Evolutionary conservation across 1,284 basidiomycete genomes (phyloP).

Genomic region (Anthracocystis setariae): DNA sequence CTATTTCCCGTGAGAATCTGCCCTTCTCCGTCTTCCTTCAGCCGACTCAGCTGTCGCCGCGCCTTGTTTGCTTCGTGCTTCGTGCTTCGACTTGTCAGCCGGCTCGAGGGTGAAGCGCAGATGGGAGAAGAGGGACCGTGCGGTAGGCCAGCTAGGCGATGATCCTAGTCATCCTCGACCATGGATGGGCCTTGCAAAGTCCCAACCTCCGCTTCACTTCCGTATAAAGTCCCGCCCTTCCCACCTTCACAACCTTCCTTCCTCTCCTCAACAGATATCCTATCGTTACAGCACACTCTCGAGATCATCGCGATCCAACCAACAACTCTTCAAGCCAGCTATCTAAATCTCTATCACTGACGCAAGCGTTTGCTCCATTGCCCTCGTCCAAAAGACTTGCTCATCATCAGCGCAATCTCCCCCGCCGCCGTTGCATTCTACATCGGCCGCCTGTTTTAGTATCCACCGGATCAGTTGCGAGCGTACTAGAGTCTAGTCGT

Average conservation of each 20-base stretch:
- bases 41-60: no score
- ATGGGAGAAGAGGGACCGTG: constrained; percentile 1
- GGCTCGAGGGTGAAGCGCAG: no score
- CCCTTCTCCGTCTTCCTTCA: not conserved
- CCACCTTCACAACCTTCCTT: constrained; percentile 5
- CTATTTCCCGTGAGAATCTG: not conserved
- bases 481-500: constrained; percentile 40
- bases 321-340: constrained; percentile 19
- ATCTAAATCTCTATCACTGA: constrained; percentile 28
- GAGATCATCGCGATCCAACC: constrained; percentile 22
- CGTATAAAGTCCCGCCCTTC: constrained; percentile 30
- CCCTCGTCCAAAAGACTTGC: constrained; percentile 13
- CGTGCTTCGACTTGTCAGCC: no score
- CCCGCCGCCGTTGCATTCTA: constrained; percentile 25
- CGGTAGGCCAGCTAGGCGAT: not conserved
- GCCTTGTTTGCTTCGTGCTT: no score
- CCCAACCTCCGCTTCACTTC: constrained; percentile 8
- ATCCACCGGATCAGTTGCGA: constrained; percentile 25
- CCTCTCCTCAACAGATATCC: constrained; percentile 23
- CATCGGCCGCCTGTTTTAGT: constrained; percentile 31
- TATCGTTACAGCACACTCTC: constrained; percentile 22
- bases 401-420: constrained; percentile 23
- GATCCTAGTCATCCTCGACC: constrained; percentile 16
- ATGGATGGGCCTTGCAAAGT: not conserved
- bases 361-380: constrained; percentile 38